These are phyloP conservation scores for Sugiyamaella castrensis DNA, from an alignment of 1,139 yeast species.

Conservation along the genomic window DNA sequence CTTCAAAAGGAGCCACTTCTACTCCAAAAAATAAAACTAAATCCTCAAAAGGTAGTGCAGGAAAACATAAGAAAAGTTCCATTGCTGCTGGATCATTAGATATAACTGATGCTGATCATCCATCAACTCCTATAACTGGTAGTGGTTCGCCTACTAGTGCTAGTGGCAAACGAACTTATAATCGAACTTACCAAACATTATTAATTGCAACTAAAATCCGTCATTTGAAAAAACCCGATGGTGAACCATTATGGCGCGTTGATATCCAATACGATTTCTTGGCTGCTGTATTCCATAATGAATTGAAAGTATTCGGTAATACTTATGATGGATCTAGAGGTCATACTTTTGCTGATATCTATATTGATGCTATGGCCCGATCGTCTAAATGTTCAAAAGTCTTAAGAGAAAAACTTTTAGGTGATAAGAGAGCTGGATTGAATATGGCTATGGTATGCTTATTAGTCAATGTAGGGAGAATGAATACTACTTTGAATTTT, in stretches of 20 bases:
- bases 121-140: not conserved
- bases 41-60: not conserved
- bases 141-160: not conserved
- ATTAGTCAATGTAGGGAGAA: constrained; percentile 85
- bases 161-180: constrained; percentile 16
- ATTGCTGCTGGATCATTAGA: not conserved
- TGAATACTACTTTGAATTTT: constrained; percentile 93
- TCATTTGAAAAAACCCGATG: constrained; percentile 84
- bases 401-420: constrained; percentile 71
- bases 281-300: constrained; percentile 59
- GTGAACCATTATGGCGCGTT: constrained; percentile 85
- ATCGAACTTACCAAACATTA: constrained; percentile 31
- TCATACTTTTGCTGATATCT: constrained; percentile 78
- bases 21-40: constrained; percentile 1
- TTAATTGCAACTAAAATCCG: constrained; percentile 46
- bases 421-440: constrained; percentile 57
- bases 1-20: not conserved
- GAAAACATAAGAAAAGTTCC: not conserved
- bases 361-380: constrained; percentile 76
- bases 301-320: constrained; percentile 66
- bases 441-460: constrained; percentile 81
- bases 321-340: constrained; percentile 38
- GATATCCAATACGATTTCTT: constrained; percentile 88
- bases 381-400: constrained; percentile 82
- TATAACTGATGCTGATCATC: too few relatives aligned